These are phyloP conservation scores for Globisporangium abappressorium DNA, from an alignment of 352 stramenopile genomes.

Conservation along the genomic window DNA sequence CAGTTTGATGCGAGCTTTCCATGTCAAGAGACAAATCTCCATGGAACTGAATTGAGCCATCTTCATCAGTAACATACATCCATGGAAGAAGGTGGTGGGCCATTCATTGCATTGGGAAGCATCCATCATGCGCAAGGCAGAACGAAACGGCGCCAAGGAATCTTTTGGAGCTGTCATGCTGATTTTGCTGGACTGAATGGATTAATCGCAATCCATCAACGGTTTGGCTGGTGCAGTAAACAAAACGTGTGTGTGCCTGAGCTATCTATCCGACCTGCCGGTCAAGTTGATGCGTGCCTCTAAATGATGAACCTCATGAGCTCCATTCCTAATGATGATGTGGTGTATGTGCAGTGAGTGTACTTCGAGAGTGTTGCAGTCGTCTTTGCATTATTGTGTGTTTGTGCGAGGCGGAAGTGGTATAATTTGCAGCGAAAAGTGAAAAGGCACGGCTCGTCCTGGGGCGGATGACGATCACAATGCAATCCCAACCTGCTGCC, in stretches of 20 bases:
- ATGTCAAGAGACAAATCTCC: not conserved
- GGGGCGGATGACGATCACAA: not conserved
- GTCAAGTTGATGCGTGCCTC: not conserved
- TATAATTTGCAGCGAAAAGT: not conserved
- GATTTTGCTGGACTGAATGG: not conserved
- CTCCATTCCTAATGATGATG: not conserved
- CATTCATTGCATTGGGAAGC: no score
- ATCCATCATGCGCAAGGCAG: slow-evolving; percentile 4
- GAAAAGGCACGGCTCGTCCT: not conserved
- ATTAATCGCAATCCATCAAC: slow-evolving; percentile 1
- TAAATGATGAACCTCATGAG: not conserved
- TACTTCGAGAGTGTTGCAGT: not conserved
- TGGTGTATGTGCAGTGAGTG: not conserved
- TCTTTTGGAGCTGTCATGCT: not conserved
- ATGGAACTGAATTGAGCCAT: not conserved
- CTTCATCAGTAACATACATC: not conserved
- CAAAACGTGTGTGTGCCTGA: not conserved
- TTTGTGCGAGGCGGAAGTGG: not conserved
- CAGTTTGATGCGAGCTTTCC: not conserved
- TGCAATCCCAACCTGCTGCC: not conserved
- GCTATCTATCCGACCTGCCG: not conserved
- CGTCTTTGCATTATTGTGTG: not conserved
- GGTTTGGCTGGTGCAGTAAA: not conserved
- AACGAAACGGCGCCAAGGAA: slow-evolving; percentile 4
- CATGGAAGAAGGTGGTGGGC: not conserved